Base-by-base conservation (phyloP, 2,329 filamentous ascomycete genomes). In the Colletotrichum agaves region DNA sequence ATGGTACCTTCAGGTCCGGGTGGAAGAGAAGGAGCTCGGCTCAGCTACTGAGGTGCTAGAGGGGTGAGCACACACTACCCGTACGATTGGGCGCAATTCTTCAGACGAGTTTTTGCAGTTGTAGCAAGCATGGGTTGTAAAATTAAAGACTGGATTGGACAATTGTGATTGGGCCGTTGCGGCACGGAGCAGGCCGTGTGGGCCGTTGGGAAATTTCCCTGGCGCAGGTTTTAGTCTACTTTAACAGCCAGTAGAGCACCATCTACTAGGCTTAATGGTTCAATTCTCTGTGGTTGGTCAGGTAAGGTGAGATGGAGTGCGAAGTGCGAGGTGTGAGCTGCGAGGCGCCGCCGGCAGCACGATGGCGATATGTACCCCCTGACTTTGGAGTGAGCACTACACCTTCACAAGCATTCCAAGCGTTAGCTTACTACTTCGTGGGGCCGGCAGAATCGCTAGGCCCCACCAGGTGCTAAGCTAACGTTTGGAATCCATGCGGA, bases 131-230 rank as follows among this genome's bases (percentile, higher is more conserved):
- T 63, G 63, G 55, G 46, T 49, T 13, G 27, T 39, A 37, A 60
- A 60, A 64, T 68, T 64, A 67, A 60, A 56, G 59, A 67, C 50
- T 58, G 63, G 59, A 67, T 67, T 67, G 23, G 31, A 7, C 31
- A 13, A 11, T 7, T 31, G 4, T 63, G 47, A 68, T 64, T 67
- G 61, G 53, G 27, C 17, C 35, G 31, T 44, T 11, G 23, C n/a
- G 23, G 58, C 35, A 44, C 21, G 39, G 63, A 41, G 33, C 46
- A 60, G 53, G 61, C 61, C 23, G 39, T 41, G 53, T 67, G 64
- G 53, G 31, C 13, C 46, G 21, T 8, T 53, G 46, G 47, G 33
- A 49, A 63, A 63, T 67, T 67, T 53, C 52, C 43, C 59, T 52
- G 60, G 60, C 39, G 64, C 59, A 67, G 50, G 64, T 63, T 13